Evolutionary conservation across 345 rosid species (phyloP).

Genomic region (Citrus medica): DNA sequence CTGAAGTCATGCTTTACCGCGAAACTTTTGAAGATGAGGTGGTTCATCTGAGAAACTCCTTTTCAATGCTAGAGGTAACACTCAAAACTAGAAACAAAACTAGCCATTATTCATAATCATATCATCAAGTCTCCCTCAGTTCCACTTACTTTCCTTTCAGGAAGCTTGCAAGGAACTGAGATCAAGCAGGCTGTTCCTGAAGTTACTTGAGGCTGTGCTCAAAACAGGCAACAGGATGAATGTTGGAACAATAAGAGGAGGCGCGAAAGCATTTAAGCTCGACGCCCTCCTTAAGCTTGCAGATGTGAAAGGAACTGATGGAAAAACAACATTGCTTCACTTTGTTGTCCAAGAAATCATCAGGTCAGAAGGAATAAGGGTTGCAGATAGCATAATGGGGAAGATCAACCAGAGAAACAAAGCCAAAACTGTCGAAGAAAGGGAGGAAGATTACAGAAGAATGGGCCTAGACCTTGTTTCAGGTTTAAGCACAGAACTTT

Average conservation of each 20-base stretch:
- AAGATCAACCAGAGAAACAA: constrained; percentile 62
- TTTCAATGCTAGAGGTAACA: constrained; percentile 79
- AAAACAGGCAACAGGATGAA: constrained; percentile 99
- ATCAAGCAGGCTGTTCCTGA: constrained; percentile 84
- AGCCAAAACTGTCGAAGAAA: constrained; percentile 57
- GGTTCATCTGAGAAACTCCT: constrained; percentile 80
- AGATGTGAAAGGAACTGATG: constrained; percentile 92
- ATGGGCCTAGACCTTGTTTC: constrained; percentile 94
- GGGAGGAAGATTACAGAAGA: constrained; percentile 81
- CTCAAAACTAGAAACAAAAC: constrained; percentile 1
- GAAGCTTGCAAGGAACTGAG: constrained; percentile 98
- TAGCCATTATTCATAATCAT: neutral
- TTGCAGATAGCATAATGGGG: constrained; percentile 91
- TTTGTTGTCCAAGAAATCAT: constrained; percentile 93
- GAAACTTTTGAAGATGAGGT: constrained; percentile 93
- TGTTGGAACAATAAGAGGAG: constrained; percentile 92
- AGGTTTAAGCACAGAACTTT: constrained; percentile 71
- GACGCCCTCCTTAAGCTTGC: constrained; percentile 90
- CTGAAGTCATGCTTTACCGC: constrained; percentile 87
- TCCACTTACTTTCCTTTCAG: constrained; percentile 23
- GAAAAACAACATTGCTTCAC: constrained; percentile 83
- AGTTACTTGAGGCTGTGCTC: constrained; percentile 86
- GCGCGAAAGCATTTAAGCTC: constrained; percentile 93
- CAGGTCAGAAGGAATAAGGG: constrained; percentile 83
- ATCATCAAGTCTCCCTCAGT: neutral